These are phyloP conservation scores for Bromus sterilis DNA, from an alignment of 176 grass and related monocot species.

Conservation along the genomic window DNA sequence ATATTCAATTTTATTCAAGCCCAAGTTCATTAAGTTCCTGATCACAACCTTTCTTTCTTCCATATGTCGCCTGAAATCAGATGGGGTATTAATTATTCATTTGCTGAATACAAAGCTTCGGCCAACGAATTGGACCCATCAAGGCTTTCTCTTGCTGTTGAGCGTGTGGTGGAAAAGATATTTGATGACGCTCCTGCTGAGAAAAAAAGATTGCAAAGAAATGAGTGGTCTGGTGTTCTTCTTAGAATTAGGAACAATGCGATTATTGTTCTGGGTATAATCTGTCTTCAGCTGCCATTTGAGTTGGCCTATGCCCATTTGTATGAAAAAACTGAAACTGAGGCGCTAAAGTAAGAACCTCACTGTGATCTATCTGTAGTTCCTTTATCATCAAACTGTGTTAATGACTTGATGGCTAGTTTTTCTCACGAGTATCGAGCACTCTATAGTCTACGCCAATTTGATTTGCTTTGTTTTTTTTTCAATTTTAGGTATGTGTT, in stretches of 20 bases:
- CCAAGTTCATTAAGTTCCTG: conserved; percentile 3
- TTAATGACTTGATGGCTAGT: not conserved
- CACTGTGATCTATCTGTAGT: not conserved
- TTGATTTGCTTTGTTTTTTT: not conserved
- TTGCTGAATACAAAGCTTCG: conserved; percentile 75
- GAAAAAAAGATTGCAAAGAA: conserved; percentile 80
- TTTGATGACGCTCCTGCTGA: conserved; percentile 45
- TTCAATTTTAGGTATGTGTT: conserved; percentile 48
- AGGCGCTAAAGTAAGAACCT: conserved; percentile 56
- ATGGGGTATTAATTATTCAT: conserved; percentile 94
- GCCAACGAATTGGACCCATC: conserved; percentile 40
- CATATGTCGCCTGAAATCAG: conserved; percentile 28
- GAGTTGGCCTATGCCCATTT: conserved; percentile 97
- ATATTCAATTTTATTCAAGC: not conserved
- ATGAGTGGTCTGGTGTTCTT: conserved; percentile 83
- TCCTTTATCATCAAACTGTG: not conserved
- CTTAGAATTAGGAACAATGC: conserved; percentile 86
- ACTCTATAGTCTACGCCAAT: not conserved
- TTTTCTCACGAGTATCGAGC: not conserved
- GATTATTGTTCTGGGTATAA: conserved; percentile 83
- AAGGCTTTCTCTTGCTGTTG: conserved; percentile 4
- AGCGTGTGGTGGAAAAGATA: conserved; percentile 46
- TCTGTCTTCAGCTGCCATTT: conserved; percentile 95
- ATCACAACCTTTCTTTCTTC: not conserved
- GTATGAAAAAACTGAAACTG: conserved; percentile 70